Percentiles rank a stretch among this genome's conserved stretches.
These are phyloP conservation scores for Wallacemonas rigidus DNA, from an alignment of 208 protist species.

Conservation along the genomic window DNA sequence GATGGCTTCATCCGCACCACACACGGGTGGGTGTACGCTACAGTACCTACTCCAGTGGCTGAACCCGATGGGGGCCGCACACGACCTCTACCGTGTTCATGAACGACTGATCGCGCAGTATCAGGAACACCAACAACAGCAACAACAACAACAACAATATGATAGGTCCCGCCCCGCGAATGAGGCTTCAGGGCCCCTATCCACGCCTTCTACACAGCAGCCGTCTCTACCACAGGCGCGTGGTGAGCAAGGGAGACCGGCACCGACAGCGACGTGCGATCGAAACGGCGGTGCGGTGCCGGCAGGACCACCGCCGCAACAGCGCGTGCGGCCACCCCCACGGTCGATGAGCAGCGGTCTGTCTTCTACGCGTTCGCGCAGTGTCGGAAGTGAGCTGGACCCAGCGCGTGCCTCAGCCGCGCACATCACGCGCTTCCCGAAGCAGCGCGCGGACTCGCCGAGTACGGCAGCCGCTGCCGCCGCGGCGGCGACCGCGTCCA, in stretches of 20 bases:
- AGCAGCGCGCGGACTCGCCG: slow-evolving; percentile 6
- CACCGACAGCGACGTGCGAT: no score
- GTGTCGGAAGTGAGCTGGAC: background rate
- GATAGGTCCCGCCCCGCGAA: slow-evolving; percentile 3
- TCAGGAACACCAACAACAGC: slow-evolving; percentile 10
- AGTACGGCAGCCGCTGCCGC: slow-evolving; percentile 3
- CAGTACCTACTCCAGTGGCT: slow-evolving; percentile 74
- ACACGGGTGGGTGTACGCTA: slow-evolving; percentile 48
- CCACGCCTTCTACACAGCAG: background rate
- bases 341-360: background rate
- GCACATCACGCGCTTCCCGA: slow-evolving; percentile 1
- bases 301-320: background rate
- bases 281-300: background rate
- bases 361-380: slow-evolving; percentile 1
- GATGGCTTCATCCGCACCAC: background rate
- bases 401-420: background rate
- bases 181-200: background rate
- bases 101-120: slow-evolving; percentile 34
- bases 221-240: background rate
- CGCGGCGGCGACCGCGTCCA: slow-evolving; percentile 4
- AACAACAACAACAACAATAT: slow-evolving; percentile 23
- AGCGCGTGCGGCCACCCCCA: slow-evolving; percentile 3
- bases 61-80: slow-evolving; percentile 47
- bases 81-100: slow-evolving; percentile 59
- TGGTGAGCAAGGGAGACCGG: no score